Evolutionary conservation across 1,284 basidiomycete genomes (phyloP).

Genomic region (Ceratobasidium sp.): DNA sequence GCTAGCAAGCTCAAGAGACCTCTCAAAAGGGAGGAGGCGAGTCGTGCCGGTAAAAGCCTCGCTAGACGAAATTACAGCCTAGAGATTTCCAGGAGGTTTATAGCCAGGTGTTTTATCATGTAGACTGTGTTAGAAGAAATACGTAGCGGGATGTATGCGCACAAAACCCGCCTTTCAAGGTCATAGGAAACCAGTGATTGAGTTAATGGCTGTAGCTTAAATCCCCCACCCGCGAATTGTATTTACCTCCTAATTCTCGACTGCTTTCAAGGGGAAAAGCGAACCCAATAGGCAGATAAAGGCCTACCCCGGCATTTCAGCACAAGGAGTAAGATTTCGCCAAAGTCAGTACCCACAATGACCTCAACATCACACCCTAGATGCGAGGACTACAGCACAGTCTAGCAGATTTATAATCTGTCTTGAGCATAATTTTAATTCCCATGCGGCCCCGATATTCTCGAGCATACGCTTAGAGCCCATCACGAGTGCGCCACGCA

Average conservation of each 20-base stretch:
- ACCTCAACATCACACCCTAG: constrained; percentile 9
- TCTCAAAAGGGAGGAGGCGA: neutral
- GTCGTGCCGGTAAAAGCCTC: constrained; percentile 5
- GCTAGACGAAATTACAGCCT: constrained; percentile 18
- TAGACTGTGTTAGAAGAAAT: neutral
- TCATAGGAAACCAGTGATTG: neutral
- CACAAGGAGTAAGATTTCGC: constrained; percentile 14
- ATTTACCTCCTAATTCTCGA: constrained; percentile 2
- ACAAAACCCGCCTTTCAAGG: neutral
- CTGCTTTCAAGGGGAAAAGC: constrained; percentile 8
- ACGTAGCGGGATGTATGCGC: neutral
- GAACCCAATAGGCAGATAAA: neutral
- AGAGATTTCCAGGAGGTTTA: neutral
- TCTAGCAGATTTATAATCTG: neutral
- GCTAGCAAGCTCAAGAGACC: neutral
- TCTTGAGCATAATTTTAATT: neutral
- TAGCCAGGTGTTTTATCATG: neutral
- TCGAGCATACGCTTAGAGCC: neutral
- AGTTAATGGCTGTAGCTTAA: constrained; percentile 4
- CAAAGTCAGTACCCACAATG: constrained; percentile 20
- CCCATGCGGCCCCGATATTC: neutral
- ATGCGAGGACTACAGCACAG: constrained; percentile 13
- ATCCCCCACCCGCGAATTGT: neutral
- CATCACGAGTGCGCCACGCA: neutral
- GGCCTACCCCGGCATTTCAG: neutral